A percentile compares a stretch with the other conserved stretches of the same genome.
These are phyloP conservation scores for Arthrobotrys conoides DNA, from an alignment of 2,329 filamentous ascomycete species.

Conservation along the genomic window DNA sequence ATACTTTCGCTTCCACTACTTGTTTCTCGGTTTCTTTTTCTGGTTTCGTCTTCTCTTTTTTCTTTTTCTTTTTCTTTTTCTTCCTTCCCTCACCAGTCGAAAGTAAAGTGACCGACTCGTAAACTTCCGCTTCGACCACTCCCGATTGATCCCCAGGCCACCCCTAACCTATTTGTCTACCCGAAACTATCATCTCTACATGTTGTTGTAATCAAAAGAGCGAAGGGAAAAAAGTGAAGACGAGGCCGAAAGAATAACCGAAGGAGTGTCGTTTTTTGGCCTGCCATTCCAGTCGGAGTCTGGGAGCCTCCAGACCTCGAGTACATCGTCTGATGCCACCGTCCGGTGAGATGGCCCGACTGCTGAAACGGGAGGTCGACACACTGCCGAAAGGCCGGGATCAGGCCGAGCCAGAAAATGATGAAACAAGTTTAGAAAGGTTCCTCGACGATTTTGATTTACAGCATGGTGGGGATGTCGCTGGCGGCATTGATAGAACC, in stretches of 20 bases:
- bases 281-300: background rate
- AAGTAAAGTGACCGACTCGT: conserved; percentile 10
- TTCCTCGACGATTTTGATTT: conserved; percentile 50
- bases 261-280: conserved; percentile 4
- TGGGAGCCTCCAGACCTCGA: background rate
- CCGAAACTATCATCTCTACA: conserved; percentile 8
- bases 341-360: conserved; percentile 36
- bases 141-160: conserved; percentile 7
- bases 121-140: conserved; percentile 27
- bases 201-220: conserved; percentile 14
- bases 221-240: conserved; percentile 9
- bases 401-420: conserved; percentile 30
- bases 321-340: conserved; percentile 42
- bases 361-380: conserved; percentile 14
- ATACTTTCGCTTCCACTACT: too few relatives aligned
- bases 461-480: conserved; percentile 36
- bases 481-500: conserved; percentile 39
- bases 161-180: background rate
- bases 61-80: conserved; percentile 9
- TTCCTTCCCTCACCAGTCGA: background rate
- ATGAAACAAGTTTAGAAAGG: conserved; percentile 46
- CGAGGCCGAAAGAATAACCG: conserved; percentile 2
- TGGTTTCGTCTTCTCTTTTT: background rate
- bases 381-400: conserved; percentile 48
- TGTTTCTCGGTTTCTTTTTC: background rate